Conservation (phyloP, 2,329 filamentous ascomycete genomes). For the Aureobasidium vineae region DNA sequence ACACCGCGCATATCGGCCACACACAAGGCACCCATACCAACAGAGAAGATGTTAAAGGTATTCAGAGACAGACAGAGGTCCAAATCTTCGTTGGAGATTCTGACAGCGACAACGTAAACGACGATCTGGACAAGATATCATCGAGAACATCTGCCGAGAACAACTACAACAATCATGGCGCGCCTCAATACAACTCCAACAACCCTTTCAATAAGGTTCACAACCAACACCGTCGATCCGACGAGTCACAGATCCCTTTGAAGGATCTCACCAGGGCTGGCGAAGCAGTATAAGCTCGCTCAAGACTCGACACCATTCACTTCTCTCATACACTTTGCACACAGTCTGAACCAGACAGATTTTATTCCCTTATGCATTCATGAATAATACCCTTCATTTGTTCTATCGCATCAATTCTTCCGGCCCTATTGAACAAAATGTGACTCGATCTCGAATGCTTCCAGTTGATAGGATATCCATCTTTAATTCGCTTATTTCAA, state of each 20-base stretch:
- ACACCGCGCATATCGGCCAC: constrained; percentile 15
- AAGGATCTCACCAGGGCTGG: constrained; percentile 14
- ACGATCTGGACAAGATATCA: constrained; percentile 7
- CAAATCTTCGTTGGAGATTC: constrained; percentile 25
- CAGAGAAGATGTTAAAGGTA: constrained; percentile 21
- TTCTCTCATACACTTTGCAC: neutral
- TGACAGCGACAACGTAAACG: constrained; percentile 8
- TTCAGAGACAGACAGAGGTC: constrained; percentile 21
- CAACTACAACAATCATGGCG: neutral
- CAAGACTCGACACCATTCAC: neutral
- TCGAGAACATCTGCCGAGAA: neutral
- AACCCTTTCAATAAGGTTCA: neutral
- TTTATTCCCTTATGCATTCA: constrained; percentile 12
- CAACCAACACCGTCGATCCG: neutral
- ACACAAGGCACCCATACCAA: neutral
- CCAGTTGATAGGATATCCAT: neutral
- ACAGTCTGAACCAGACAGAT: constrained; percentile 18
- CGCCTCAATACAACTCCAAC: constrained; percentile 7
- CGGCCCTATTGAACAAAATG: neutral
- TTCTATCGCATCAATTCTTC: neutral
- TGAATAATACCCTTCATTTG: constrained; percentile 15
- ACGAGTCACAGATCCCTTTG: constrained; percentile 24
- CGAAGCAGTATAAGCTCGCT: constrained; percentile 2
- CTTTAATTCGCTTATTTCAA: neutral
- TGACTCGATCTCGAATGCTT: neutral